Evolutionary conservation across 352 stramenopile genomes (phyloP).

Genomic region (Thalassiosira mediterranea): DNA sequence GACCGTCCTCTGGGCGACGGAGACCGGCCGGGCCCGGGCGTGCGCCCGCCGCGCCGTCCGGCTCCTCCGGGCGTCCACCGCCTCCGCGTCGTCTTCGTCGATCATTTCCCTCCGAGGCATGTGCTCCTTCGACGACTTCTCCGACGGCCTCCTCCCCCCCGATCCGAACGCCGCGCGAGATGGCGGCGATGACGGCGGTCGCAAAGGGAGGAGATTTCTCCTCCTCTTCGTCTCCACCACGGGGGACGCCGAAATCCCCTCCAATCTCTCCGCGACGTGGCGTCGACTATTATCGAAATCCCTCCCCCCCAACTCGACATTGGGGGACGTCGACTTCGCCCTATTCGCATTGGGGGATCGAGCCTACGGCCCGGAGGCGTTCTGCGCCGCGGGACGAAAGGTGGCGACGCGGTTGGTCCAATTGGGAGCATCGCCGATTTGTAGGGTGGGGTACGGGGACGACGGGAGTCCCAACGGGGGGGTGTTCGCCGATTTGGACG

Average conservation of each 20-base stretch:
- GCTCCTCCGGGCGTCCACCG: slow-evolving; percentile 52
- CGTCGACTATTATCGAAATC: slow-evolving; percentile 68
- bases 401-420: slow-evolving; percentile 72
- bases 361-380: slow-evolving; percentile 75
- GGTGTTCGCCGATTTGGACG: slow-evolving; percentile 81
- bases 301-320: slow-evolving; percentile 37
- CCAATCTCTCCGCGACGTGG: slow-evolving; percentile 74
- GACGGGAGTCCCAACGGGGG: slow-evolving; percentile 75
- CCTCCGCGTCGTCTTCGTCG: neutral
- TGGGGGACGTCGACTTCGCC: slow-evolving; percentile 62
- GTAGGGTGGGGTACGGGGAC: slow-evolving; percentile 79
- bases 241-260: slow-evolving; percentile 75
- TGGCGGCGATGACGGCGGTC: slow-evolving; percentile 8
- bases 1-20: slow-evolving; percentile 71
- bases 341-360: slow-evolving; percentile 81
- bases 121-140: slow-evolving; percentile 66
- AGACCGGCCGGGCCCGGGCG: slow-evolving; percentile 75
- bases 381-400: slow-evolving; percentile 79
- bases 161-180: slow-evolving; percentile 1
- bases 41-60: slow-evolving; percentile 71
- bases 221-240: slow-evolving; percentile 80
- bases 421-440: slow-evolving; percentile 62
- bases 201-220: slow-evolving; percentile 28
- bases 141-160: slow-evolving; percentile 37
- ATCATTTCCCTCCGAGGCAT: slow-evolving; percentile 23